Conservation (phyloP, 805 yeast genomes). For the Saturnispora mendoncae region DNA sequence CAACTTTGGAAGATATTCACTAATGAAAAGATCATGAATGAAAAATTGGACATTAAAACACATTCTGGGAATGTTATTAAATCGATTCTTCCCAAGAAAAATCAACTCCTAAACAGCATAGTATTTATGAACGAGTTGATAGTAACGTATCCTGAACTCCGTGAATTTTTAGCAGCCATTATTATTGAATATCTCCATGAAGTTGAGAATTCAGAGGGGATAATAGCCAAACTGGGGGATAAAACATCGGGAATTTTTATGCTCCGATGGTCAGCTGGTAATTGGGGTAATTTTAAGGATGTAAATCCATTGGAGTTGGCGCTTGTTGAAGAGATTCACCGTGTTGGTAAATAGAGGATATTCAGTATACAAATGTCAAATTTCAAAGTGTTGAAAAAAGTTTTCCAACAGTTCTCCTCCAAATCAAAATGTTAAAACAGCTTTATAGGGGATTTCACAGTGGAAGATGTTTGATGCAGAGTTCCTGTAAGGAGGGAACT, state of each 20-base stretch:
- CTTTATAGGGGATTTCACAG: conserved; percentile 18
- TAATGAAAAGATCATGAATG: background rate
- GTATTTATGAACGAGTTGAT: conserved; percentile 1
- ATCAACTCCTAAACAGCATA: no score
- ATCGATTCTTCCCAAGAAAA: no score
- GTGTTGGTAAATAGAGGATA: background rate
- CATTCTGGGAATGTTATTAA: background rate
- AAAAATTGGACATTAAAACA: background rate
- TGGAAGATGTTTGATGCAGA: conserved; percentile 21
- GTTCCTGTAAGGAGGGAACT: conserved; percentile 66
- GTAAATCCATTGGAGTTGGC: background rate
- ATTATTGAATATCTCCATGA: background rate
- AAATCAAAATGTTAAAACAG: conserved; percentile 6
- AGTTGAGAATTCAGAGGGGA: background rate
- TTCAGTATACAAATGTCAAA: background rate
- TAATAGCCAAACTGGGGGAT: background rate
- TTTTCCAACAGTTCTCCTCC: background rate
- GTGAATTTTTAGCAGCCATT: background rate
- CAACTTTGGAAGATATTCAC: background rate
- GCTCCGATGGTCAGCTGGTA: background rate
- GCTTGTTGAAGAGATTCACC: background rate
- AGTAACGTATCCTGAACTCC: background rate
- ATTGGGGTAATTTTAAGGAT: background rate
- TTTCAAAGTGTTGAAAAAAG: background rate
- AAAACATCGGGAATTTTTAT: background rate